phyloP scores from a whole-genome alignment of 495 filamentous ascomycete genomes.

The Staphylotrichum tortipilum region DNA sequence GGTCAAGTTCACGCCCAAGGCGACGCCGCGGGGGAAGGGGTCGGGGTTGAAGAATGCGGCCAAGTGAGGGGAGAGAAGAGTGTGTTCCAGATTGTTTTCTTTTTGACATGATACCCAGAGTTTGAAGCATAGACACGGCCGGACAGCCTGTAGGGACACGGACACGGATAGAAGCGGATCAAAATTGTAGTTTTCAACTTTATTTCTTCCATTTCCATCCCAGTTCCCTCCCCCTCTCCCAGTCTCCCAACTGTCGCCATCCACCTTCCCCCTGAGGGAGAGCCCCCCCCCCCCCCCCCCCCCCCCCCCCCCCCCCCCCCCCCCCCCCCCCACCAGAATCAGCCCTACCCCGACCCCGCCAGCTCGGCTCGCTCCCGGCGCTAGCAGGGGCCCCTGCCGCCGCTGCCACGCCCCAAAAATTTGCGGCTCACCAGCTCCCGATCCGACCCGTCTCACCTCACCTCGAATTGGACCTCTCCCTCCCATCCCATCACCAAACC shows the following conservation, averaged over 20 bases:
- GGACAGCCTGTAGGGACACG: too few species aligned
- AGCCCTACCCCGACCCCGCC: constrained; percentile 4
- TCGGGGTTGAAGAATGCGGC: constrained; percentile 19
- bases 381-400: constrained; percentile 10
- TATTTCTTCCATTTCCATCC: too few species aligned
- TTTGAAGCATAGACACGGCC: not conserved
- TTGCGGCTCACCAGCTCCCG: constrained; percentile 6
- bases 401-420: constrained; percentile 7
- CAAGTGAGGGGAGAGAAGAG: constrained; percentile 4
- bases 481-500: too few species aligned
- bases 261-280: too few species aligned
- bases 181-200: too few species aligned
- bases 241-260: too few species aligned
- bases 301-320: too few species aligned
- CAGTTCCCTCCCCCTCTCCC: too few species aligned
- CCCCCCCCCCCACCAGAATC: not conserved
- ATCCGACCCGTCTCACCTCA: not conserved
- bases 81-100: not conserved
- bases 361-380: constrained; percentile 11
- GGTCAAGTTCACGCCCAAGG: constrained; percentile 24
- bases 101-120: constrained; percentile 13
- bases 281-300: too few species aligned
- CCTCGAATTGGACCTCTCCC: not conserved
- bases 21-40: constrained; percentile 17
- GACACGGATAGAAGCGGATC: too few species aligned